These are phyloP conservation scores for Apiotrichum mycotoxinovorans DNA, from an alignment of 1,284 basidiomycete genomes.

Conservation along the genomic window DNA sequence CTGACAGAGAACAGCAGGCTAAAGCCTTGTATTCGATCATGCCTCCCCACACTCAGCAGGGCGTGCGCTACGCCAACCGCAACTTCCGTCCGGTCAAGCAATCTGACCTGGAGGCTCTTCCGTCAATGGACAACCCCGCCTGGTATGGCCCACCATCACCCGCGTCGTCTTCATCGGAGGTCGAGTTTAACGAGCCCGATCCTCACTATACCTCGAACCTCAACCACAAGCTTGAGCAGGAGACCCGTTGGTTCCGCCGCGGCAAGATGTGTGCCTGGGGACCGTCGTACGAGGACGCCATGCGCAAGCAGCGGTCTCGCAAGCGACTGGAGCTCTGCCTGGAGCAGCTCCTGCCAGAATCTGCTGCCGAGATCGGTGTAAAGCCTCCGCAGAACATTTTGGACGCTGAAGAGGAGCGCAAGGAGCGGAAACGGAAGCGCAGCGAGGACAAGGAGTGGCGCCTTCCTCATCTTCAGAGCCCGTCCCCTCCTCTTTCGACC, in stretches of 20 bases:
- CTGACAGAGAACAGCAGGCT: slow-evolving; percentile 6
- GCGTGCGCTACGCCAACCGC: background rate
- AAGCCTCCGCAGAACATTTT: slow-evolving; percentile 35
- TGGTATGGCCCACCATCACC: slow-evolving; percentile 40
- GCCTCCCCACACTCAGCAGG: slow-evolving; percentile 20
- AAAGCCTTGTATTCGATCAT: slow-evolving; percentile 9
- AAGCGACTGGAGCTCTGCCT: slow-evolving; percentile 39
- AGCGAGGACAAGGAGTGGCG: slow-evolving; percentile 29
- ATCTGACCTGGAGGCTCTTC: slow-evolving; percentile 36
- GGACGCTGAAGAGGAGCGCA: slow-evolving; percentile 23
- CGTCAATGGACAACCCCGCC: slow-evolving; percentile 35
- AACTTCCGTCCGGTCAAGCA: slow-evolving; percentile 16
- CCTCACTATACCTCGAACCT: slow-evolving; percentile 37
- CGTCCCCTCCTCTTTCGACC: slow-evolving; percentile 42
- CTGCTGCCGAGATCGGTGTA: slow-evolving; percentile 38
- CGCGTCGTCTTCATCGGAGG: slow-evolving; percentile 25
- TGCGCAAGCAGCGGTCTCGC: slow-evolving; percentile 27
- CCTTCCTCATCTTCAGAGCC: slow-evolving; percentile 44
- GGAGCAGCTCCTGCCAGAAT: slow-evolving; percentile 39
- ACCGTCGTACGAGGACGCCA: slow-evolving; percentile 41
- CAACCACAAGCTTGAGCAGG: slow-evolving; percentile 42
- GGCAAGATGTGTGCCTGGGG: slow-evolving; percentile 50
- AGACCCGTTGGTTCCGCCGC: slow-evolving; percentile 41
- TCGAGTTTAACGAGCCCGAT: slow-evolving; percentile 20
- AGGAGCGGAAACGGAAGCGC: slow-evolving; percentile 29